Base-by-base conservation (phyloP, 495 filamentous ascomycete species). In the Massariosphaeria phaeospora region DNA sequence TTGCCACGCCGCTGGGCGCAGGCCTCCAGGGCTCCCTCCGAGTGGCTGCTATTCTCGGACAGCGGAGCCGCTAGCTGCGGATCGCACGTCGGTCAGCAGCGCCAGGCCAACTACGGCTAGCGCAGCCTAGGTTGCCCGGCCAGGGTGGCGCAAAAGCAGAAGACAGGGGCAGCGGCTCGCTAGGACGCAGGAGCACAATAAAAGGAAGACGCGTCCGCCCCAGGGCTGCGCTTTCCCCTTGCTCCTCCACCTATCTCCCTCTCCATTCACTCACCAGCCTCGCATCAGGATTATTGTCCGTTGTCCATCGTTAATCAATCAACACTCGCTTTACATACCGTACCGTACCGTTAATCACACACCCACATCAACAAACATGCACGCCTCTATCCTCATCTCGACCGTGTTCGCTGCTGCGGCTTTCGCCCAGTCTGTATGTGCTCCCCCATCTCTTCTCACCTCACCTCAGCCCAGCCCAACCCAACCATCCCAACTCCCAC, bases 301-400 rank as follows among this genome's bases (percentile, higher is more conserved):
- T 24, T 49, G 17, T 21, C 46, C 26, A 24, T 57, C 54, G 39
- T 20, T 50, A 26, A 50, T 49, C 46, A 23, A 17, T 45, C 52
- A 26, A 29, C 7, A n/a, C 29, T 2, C 8, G 4, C 41, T 49
- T 41, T 24, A 24, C 34, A 40, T 17, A 24, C 12, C 26, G 20
- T 15, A 18, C 48, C 24, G 11, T 3, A 8, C 15, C 15, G 2
- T 18, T n/a, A 8, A 45, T n/a, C 12, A 23, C 31, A 49, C 31
- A 31, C 24, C 31, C 52, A 51, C 39, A 59, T n/a, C 48, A 49
- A 39, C 63, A 65, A 69, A 62, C 11, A 69, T 69, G 67, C 67
- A 66, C 43, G 39, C 68, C 52, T 68, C 63, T 29, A 58, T 64
- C 59, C 43, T 66, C 56, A 40, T 67, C 65, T 55, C 55, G 23